These are phyloP conservation scores for Acanthamoeba culbertsoni DNA, from an alignment of 208 protist species.

Conservation along the genomic window DNA sequence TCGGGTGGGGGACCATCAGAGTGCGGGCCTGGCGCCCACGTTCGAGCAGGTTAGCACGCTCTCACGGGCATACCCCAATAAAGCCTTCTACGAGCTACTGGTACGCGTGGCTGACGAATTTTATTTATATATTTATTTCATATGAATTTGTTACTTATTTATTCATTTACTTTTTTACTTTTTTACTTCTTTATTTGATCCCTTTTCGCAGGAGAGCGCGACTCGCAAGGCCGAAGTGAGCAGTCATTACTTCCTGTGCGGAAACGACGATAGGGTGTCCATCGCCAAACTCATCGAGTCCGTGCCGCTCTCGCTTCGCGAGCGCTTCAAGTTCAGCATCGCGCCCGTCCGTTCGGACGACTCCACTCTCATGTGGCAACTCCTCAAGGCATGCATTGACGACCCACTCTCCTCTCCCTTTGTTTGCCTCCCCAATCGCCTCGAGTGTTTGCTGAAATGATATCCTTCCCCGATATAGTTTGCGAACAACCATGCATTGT, in stretches of 20 bases:
- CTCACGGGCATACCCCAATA: background rate
- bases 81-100: constrained; percentile 29
- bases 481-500: background rate
- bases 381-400: background rate
- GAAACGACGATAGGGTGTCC: background rate
- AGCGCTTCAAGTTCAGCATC: constrained; percentile 28
- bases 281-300: background rate
- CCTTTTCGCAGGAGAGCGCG: background rate
- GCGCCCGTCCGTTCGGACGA: background rate
- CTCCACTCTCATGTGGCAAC: background rate
- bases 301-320: background rate
- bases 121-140: background rate
- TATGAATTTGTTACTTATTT: background rate
- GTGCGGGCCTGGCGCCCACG: constrained; percentile 49
- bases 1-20: background rate
- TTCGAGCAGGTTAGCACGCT: constrained; percentile 59
- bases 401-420: no score
- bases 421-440: background rate
- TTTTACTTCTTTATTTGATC: background rate
- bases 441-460: background rate
- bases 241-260: constrained; percentile 62
- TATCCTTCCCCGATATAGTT: background rate
- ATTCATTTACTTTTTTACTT: background rate
- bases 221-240: constrained; percentile 27
- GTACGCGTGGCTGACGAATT: background rate